These are phyloP conservation scores for Amphirosellinia nigrospora DNA, from an alignment of 495 filamentous ascomycete species.

Conservation along the genomic window DNA sequence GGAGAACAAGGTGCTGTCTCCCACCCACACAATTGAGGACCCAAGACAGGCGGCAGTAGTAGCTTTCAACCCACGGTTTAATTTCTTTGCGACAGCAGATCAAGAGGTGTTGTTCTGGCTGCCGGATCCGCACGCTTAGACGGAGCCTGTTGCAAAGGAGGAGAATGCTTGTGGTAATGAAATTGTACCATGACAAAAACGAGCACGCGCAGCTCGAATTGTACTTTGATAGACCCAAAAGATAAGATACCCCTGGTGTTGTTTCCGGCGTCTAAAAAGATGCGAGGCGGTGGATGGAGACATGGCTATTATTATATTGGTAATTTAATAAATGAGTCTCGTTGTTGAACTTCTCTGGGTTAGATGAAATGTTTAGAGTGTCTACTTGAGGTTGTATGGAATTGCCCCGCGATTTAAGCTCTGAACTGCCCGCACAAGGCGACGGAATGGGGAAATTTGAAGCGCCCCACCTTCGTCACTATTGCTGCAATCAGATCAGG, in stretches of 20 bases:
- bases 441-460: not conserved
- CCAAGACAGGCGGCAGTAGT: conserved; percentile 73
- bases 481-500: conserved; percentile 19
- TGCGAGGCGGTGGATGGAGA: not conserved
- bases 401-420: conserved; percentile 29
- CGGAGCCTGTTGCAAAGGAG: not conserved
- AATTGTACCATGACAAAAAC: conserved; percentile 19
- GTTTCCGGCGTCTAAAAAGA: conserved; percentile 35
- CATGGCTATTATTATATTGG: not conserved
- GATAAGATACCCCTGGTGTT: conserved; percentile 38
- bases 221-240: conserved; percentile 11
- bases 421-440: conserved; percentile 20
- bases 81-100: conserved; percentile 87
- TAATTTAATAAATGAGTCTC: not conserved
- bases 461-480: conserved; percentile 28
- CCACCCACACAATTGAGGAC: conserved; percentile 67
- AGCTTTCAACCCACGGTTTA: conserved; percentile 87
- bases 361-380: not conserved
- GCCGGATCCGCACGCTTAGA: conserved; percentile 68
- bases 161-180: not conserved
- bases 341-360: not conserved
- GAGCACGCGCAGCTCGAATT: conserved; percentile 5
- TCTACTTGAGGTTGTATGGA: not conserved
- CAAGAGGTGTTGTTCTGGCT: conserved; percentile 90
- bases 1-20: conserved; percentile 67